Evolutionary conservation across 129 eudicot species (phyloP).

Genomic region (Daucus carota): DNA sequence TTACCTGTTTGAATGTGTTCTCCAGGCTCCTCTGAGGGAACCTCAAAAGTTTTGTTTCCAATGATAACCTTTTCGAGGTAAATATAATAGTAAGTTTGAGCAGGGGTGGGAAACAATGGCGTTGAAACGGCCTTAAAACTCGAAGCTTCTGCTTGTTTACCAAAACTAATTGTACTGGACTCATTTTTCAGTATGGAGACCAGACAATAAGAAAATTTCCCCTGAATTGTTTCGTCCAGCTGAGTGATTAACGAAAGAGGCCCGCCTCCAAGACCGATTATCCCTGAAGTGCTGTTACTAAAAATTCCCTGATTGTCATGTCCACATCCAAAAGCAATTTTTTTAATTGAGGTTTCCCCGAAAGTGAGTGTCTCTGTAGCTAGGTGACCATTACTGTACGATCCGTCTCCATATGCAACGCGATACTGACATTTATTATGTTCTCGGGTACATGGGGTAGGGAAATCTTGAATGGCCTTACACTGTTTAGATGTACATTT

Average conservation of each 20-base stretch:
- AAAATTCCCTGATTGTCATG: slow-evolving; percentile 35
- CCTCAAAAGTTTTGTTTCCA: slow-evolving; percentile 19
- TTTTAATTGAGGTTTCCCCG: slow-evolving; percentile 13
- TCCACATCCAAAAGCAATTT: slow-evolving; percentile 59
- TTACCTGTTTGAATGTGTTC: slow-evolving; percentile 10
- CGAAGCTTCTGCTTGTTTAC: slow-evolving; percentile 22
- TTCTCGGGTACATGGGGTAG: neutral
- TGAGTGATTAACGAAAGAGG: slow-evolving; percentile 41
- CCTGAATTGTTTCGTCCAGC: slow-evolving; percentile 15
- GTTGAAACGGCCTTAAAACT: slow-evolving; percentile 47
- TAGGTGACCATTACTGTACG: slow-evolving; percentile 37
- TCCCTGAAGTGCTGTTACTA: slow-evolving; percentile 29
- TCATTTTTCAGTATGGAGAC: slow-evolving; percentile 5
- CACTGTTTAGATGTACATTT: slow-evolving; percentile 42
- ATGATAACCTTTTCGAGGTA: slow-evolving; percentile 34
- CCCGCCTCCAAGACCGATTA: slow-evolving; percentile 69
- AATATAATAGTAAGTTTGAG: slow-evolving; percentile 38
- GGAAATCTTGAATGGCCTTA: neutral
- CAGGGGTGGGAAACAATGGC: slow-evolving; percentile 23
- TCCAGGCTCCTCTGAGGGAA: neutral
- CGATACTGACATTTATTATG: slow-evolving; percentile 29
- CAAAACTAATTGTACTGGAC: slow-evolving; percentile 53
- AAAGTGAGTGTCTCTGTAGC: slow-evolving; percentile 45
- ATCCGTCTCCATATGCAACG: slow-evolving; percentile 30
- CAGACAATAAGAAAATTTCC: slow-evolving; percentile 66